Evolutionary conservation across 257 asterid species (phyloP).

Genomic region (Penstemon newberryi): DNA sequence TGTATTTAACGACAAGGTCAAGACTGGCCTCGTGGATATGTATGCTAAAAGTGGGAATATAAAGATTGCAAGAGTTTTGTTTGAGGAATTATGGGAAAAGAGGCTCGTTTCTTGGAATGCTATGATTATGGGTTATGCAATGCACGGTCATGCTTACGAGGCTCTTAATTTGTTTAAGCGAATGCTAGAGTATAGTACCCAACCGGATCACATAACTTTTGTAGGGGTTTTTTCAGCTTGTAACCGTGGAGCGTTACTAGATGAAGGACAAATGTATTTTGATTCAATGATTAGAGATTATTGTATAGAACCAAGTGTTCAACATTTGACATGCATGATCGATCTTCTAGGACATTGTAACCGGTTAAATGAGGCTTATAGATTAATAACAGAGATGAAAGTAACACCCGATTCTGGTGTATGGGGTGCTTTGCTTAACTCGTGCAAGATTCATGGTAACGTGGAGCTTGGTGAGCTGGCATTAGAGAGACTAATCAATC

Average conservation of each 20-base stretch:
- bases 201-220: conserved; percentile 60
- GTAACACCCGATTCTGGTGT: conserved; percentile 58
- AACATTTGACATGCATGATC: conserved; percentile 65
- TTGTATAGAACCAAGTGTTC: conserved; percentile 50
- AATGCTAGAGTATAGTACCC: conserved; percentile 37
- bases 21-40: conserved; percentile 68
- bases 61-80: conserved; percentile 45
- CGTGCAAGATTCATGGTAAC: conserved; percentile 55
- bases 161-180: conserved; percentile 45
- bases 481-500: conserved; percentile 48
- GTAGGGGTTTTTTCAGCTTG: conserved; percentile 69
- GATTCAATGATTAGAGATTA: conserved; percentile 43
- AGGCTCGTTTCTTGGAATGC: conserved; percentile 69
- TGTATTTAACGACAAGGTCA: conserved; percentile 47
- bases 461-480: conserved; percentile 61
- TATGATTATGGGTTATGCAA: conserved; percentile 61
- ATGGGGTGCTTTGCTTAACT: conserved; percentile 71
- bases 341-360: conserved; percentile 61
- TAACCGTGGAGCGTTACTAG: conserved; percentile 53
- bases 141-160: conserved; percentile 60
- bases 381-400: conserved; percentile 43
- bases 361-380: conserved; percentile 49
- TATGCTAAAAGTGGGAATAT: conserved; percentile 58
- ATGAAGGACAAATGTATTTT: conserved; percentile 47
- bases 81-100: conserved; percentile 44